Evolutionary conservation across 2,329 filamentous ascomycete species (phyloP).

Genomic region (Fusarium haematococcum): DNA sequence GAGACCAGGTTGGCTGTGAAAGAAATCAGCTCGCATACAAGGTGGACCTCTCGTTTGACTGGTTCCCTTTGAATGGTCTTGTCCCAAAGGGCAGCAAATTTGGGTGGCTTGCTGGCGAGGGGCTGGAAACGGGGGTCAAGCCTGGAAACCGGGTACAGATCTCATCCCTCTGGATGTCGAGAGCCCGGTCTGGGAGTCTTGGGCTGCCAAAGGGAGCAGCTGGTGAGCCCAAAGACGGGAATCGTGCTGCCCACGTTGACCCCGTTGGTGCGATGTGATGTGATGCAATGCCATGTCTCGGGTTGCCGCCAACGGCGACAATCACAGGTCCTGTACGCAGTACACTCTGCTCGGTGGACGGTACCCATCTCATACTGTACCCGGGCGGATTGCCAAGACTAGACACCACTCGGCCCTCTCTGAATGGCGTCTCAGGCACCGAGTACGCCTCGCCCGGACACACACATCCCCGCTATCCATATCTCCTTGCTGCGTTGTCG

Average conservation of each 20-base stretch:
- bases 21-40: background rate
- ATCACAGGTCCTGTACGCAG: background rate
- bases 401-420: conserved; percentile 13
- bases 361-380: conserved; percentile 4
- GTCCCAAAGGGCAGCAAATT: conserved; percentile 37
- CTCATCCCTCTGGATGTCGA: conserved; percentile 21
- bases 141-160: conserved; percentile 16
- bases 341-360: background rate
- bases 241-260: conserved; percentile 8
- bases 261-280: conserved; percentile 28
- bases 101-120: conserved; percentile 44
- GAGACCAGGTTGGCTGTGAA: background rate
- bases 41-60: conserved; percentile 2
- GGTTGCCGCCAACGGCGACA: conserved; percentile 26
- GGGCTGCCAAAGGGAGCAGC: conserved; percentile 25
- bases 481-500: background rate
- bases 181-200: background rate
- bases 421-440: conserved; percentile 5
- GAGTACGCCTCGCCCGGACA: background rate
- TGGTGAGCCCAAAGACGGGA: conserved; percentile 12
- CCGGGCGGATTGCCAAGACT: conserved; percentile 26
- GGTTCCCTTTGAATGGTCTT: conserved; percentile 17
- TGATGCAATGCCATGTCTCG: conserved; percentile 38
- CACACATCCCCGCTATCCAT: background rate
- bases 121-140: conserved; percentile 36